Conservation (phyloP, 1,284 basidiomycete genomes). For the Inonotus hispidus region DNA sequence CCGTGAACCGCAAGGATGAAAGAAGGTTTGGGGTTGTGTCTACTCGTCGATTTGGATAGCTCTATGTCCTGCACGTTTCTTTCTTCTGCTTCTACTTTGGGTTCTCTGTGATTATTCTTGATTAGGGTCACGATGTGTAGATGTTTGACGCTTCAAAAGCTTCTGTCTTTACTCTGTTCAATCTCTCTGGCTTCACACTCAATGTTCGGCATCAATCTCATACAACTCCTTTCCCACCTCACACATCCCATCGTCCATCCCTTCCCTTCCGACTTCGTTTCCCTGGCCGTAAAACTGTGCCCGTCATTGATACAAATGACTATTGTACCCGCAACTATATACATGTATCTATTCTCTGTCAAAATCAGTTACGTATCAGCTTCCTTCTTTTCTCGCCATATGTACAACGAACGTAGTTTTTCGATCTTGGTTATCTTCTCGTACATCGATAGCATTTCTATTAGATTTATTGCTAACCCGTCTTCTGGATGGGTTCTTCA, state of each 20-base stretch:
- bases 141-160: neutral
- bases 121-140: neutral
- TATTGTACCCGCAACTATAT: neutral
- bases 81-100: neutral
- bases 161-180: too few relatives aligned
- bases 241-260: neutral
- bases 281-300: neutral
- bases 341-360: neutral
- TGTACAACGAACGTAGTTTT: neutral
- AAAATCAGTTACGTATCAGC: neutral
- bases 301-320: neutral
- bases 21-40: neutral
- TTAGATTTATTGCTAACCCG: too few relatives aligned
- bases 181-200: too few relatives aligned
- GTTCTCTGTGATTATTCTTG: neutral
- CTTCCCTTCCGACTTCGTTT: neutral
- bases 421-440: too few relatives aligned
- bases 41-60: neutral
- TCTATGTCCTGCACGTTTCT: neutral
- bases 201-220: too few relatives aligned
- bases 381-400: neutral
- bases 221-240: neutral
- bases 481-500: too few relatives aligned
- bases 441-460: too few relatives aligned
- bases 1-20: too few relatives aligned